phyloP scores from a whole-genome alignment of 2,329 filamentous ascomycete genomes.

The Neurospora sp. region DNA sequence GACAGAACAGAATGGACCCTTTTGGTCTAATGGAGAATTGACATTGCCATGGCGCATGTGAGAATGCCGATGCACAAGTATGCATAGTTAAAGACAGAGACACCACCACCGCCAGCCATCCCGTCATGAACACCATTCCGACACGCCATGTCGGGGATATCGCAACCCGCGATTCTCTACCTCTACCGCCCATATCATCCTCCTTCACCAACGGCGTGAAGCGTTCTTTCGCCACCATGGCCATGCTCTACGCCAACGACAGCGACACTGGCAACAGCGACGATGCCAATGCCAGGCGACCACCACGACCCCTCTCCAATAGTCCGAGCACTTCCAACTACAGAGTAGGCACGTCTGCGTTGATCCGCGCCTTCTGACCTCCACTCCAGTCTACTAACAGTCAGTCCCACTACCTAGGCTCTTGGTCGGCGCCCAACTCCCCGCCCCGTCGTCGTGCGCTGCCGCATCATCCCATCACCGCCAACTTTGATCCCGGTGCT shows the following conservation, averaged over 20 bases:
- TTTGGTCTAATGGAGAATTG: neutral
- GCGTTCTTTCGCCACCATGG: slow-evolving; percentile 18
- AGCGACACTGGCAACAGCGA: neutral
- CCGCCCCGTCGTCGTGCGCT: slow-evolving; percentile 1
- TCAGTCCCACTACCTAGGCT: slow-evolving; percentile 5
- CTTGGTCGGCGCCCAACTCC: slow-evolving; percentile 11
- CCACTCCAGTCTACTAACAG: neutral
- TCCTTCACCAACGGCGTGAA: slow-evolving; percentile 16
- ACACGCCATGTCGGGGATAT: neutral
- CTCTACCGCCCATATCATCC: slow-evolving; percentile 11
- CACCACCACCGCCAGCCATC: neutral
- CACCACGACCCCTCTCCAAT: neutral
- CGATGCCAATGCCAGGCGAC: neutral
- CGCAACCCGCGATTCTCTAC: neutral
- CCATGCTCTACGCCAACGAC: slow-evolving; percentile 5
- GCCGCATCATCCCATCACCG: slow-evolving; percentile 12
- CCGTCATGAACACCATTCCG: neutral
- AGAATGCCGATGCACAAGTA: neutral
- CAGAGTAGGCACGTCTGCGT: neutral
- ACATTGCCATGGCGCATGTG: neutral
- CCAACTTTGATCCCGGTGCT: slow-evolving; percentile 47
- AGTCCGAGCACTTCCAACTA: neutral
- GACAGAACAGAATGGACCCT: neutral
- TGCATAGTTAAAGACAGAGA: neutral
- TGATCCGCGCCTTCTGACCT: neutral